Percentiles rank a stretch among this genome's conserved stretches.
These are phyloP conservation scores for Prunus salicina DNA, from an alignment of 306 rosid genomes.

Conservation along the genomic window DNA sequence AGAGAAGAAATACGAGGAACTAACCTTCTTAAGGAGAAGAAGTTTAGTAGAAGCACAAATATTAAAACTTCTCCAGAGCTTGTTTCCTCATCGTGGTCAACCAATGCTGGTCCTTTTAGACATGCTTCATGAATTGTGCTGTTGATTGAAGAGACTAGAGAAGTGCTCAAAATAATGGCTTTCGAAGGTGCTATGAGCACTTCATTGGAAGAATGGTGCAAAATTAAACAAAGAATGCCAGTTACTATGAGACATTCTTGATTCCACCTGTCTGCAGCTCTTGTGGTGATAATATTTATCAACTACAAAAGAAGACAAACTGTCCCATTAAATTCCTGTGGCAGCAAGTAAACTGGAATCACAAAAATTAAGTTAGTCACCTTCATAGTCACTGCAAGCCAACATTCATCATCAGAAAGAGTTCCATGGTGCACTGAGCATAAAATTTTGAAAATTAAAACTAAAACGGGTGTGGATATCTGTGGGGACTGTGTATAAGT, in stretches of 20 bases:
- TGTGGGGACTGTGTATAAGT: conserved; percentile 38
- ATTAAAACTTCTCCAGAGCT: conserved; percentile 49
- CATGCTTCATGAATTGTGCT: conserved; percentile 46
- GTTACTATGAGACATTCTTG: conserved; percentile 50
- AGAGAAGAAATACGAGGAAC: conserved; percentile 44
- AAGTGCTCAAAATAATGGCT: conserved; percentile 56
- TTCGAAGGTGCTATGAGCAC: conserved; percentile 73
- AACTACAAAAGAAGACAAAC: conserved; percentile 47
- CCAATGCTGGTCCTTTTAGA: conserved; percentile 77
- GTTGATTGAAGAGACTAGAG: conserved; percentile 48
- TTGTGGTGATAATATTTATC: conserved; percentile 41
- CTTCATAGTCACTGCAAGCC: conserved; percentile 70
- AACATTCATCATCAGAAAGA: conserved; percentile 58
- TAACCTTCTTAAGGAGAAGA: conserved; percentile 69
- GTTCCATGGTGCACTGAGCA: conserved; percentile 54
- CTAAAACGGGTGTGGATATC: conserved; percentile 37
- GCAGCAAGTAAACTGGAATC: neutral
- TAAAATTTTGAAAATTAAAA: conserved; percentile 54
- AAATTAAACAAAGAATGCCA: conserved; percentile 66
- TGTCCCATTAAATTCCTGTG: conserved; percentile 11
- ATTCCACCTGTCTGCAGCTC: conserved; percentile 42
- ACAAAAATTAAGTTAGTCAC: conserved; percentile 28
- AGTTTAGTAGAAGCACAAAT: conserved; percentile 61
- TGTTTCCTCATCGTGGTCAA: conserved; percentile 64
- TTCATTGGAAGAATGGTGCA: conserved; percentile 62